phyloP scores from a whole-genome alignment of 83 land plant genomes.

The Diphasiastrum complanatum region DNA sequence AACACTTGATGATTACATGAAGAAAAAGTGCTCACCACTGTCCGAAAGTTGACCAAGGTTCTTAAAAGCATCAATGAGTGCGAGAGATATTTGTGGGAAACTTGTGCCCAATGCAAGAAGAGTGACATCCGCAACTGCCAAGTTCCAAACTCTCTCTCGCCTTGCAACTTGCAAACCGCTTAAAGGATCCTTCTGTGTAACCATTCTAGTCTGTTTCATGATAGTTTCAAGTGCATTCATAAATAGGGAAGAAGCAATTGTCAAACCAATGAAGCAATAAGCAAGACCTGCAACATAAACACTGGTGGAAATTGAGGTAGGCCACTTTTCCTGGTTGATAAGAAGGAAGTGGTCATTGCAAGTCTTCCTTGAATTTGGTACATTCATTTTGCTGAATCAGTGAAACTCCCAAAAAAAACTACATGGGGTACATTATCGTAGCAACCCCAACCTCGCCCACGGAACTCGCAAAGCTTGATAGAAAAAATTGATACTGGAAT shows the following conservation, averaged over 20 bases:
- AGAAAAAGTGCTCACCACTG: too few species aligned
- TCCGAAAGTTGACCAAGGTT: slow-evolving; percentile 52
- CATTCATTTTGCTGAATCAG: too few species aligned
- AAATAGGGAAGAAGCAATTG: slow-evolving; percentile 65
- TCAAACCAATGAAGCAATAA: slow-evolving; percentile 77
- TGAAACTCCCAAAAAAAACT: too few species aligned
- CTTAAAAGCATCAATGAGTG: slow-evolving; percentile 65
- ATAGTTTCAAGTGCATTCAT: slow-evolving; percentile 74
- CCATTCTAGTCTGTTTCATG: slow-evolving; percentile 51
- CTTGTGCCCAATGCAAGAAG: slow-evolving; percentile 85
- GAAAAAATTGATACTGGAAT: too few species aligned
- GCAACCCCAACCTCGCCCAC: too few species aligned
- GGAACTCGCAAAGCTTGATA: too few species aligned
- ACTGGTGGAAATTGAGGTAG: too few species aligned
- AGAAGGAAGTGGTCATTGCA: too few species aligned
- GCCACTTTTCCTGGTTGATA: too few species aligned
- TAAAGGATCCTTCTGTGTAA: slow-evolving; percentile 40
- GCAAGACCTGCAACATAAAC: slow-evolving; percentile 51
- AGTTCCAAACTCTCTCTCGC: slow-evolving; percentile 68
- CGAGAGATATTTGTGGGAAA: slow-evolving; percentile 80
- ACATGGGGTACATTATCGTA: too few species aligned
- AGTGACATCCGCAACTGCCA: slow-evolving; percentile 64
- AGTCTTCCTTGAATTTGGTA: too few species aligned
- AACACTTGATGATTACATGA: too few species aligned
- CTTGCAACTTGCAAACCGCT: slow-evolving; percentile 35